Evolutionary conservation across 2,329 filamentous ascomycete species (phyloP).

Genomic region (Ophiostoma sp.): DNA sequence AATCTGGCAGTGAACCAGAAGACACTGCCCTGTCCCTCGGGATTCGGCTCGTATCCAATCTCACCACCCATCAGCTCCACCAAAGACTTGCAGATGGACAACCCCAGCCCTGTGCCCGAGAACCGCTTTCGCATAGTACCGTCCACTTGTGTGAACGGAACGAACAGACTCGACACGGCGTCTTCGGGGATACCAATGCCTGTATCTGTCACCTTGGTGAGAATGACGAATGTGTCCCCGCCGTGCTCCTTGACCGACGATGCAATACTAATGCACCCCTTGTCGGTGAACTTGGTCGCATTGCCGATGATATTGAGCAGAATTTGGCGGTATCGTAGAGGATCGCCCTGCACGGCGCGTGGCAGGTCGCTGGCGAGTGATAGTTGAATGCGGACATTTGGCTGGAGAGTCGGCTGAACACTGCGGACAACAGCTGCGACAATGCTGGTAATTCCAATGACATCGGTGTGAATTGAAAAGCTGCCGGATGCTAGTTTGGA

Average conservation of each 20-base stretch:
- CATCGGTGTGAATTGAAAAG: conserved; percentile 51
- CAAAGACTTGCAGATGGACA: conserved; percentile 90
- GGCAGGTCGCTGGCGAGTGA: conserved; percentile 45
- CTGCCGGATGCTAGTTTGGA: conserved; percentile 57
- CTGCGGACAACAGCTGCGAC: conserved; percentile 47
- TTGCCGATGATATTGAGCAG: conserved; percentile 59
- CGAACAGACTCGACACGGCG: conserved; percentile 57
- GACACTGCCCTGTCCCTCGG: conserved; percentile 81
- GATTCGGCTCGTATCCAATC: conserved; percentile 83
- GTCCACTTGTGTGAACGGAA: conserved; percentile 97
- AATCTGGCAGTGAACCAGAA: conserved; percentile 77
- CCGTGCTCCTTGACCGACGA: conserved; percentile 40
- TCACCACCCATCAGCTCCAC: conserved; percentile 95
- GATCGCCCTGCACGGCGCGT: conserved; percentile 49
- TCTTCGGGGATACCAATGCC: conserved; percentile 75
- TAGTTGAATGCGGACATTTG: conserved; percentile 44
- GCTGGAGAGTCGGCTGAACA: conserved; percentile 43
- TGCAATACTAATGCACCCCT: conserved; percentile 46
- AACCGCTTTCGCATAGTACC: conserved; percentile 94
- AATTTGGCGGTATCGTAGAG: conserved; percentile 56
- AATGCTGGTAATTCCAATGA: conserved; percentile 44
- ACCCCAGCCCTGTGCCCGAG: conserved; percentile 83
- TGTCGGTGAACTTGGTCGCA: conserved; percentile 57
- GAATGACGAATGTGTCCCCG: conserved; percentile 41
- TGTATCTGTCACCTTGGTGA: conserved; percentile 64